Base-by-base conservation (phyloP, 768 basidiomycete species). In the Harrya chromipes region DNA sequence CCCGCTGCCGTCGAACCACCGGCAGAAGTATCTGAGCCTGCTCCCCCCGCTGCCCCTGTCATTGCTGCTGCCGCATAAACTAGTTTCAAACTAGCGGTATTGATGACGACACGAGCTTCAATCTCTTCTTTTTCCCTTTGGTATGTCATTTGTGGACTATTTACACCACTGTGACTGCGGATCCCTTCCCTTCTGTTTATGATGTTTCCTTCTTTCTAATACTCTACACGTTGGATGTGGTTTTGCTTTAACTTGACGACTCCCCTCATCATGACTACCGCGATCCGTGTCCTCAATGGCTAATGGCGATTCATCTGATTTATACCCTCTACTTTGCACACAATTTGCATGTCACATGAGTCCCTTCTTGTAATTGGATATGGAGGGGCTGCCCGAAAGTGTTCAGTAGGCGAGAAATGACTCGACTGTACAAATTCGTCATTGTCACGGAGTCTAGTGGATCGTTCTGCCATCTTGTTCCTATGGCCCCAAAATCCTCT, bases 11-110 rank as follows among this genome's bases (percentile, higher is more conserved):
- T 58, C 11, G 77, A 74, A 59, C 62, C 67, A 13, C 64, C 62
- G 6, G 53, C 55, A 26, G 79, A 74, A 60, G 51, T 65, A 17
- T 61, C 68, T 21, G 63, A 66, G 35, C 67, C 71, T 8, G 58
- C 57, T 50, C 75, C 84, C 33, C 75, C 78, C 40, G 76, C 79
- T 40, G 67, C 83, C 33, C 81, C 87, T 43, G 81, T 84, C 52
- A 86, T 92, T 52, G 82, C 86, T 52, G 89, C 90, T 42, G 74
- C 90, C 34, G 90, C 90, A 75, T 94, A 82, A 83, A 66, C 55
- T 51, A 47, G 40, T 23, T 17, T 19, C 3, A 1, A 13, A 46
- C 46, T 55, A 54, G 66, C 17, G 47, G 49, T 54, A 64, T 57
- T 64, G 66, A 68, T 63, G 75, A 71, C 68, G 79, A 78, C 74